These are phyloP conservation scores for Clathrospora elynae DNA, from an alignment of 2,329 filamentous ascomycete genomes.

Conservation along the genomic window DNA sequence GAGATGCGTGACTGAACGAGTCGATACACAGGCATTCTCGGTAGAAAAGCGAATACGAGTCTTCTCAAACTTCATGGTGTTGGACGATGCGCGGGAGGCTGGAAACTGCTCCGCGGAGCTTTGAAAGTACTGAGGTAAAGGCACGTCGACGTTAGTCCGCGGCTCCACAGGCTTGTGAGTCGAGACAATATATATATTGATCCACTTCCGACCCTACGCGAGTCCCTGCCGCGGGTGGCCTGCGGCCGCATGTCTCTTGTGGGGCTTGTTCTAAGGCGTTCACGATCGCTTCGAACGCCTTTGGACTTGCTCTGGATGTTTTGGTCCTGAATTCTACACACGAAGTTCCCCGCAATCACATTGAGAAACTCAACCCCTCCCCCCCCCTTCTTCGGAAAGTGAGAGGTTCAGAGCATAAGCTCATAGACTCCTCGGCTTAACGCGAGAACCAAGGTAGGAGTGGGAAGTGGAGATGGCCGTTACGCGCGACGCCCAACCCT, in stretches of 20 bases:
- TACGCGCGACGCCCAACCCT: conserved; percentile 5
- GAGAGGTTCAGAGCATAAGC: too few species aligned
- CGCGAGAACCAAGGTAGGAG: too few species aligned
- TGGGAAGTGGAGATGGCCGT: conserved; percentile 13
- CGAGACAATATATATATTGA: conserved; percentile 4
- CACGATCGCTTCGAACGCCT: too few species aligned
- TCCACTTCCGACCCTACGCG: conserved; percentile 8
- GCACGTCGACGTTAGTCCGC: conserved; percentile 1
- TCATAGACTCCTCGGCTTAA: too few species aligned
- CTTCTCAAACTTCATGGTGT: not conserved
- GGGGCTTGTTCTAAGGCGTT: too few species aligned
- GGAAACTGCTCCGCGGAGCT: conserved; percentile 2
- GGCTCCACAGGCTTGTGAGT: conserved; percentile 9
- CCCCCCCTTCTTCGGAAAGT: too few species aligned
- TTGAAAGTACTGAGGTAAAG: not conserved
- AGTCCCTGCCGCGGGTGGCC: conserved; percentile 18
- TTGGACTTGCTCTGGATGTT: too few species aligned
- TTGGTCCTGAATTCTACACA: too few species aligned
- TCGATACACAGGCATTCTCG: not conserved
- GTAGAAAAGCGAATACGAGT: not conserved
- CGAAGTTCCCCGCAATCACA: too few species aligned
- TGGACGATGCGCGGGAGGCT: not conserved
- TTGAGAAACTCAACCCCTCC: too few species aligned
- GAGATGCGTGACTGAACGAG: not conserved
- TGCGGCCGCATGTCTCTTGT: conserved; percentile 8